A percentile compares a stretch with the other conserved stretches of the same genome.
phyloP scores from a whole-genome alignment of 352 stramenopile species.

The Thalassiosira exigua region DNA sequence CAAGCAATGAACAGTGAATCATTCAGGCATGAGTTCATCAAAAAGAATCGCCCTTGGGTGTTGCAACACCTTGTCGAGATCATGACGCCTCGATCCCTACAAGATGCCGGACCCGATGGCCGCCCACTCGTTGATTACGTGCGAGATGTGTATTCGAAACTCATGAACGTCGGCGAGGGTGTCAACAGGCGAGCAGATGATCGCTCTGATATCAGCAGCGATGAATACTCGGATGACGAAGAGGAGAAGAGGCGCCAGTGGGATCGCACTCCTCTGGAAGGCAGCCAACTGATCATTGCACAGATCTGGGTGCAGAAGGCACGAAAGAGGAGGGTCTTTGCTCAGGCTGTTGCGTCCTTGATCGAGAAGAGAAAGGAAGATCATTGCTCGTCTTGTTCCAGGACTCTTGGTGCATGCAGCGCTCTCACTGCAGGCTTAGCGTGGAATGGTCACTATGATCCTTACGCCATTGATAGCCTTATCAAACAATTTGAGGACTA shows the following conservation, averaged over 20 bases:
- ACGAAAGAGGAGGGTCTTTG: slow-evolving; percentile 91
- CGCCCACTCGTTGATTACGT: slow-evolving; percentile 92
- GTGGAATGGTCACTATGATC: slow-evolving; percentile 81
- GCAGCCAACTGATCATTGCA: slow-evolving; percentile 88
- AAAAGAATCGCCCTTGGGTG: slow-evolving; percentile 96
- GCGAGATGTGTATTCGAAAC: slow-evolving; percentile 94
- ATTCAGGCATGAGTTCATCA: slow-evolving; percentile 96
- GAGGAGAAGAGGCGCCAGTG: slow-evolving; percentile 88
- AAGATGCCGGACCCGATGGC: slow-evolving; percentile 84
- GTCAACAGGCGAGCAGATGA: slow-evolving; percentile 87
- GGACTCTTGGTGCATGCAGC: slow-evolving; percentile 69
- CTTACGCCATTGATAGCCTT: slow-evolving; percentile 83
- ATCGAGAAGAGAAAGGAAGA: slow-evolving; percentile 88
- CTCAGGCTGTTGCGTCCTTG: slow-evolving; percentile 88
- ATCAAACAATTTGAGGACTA: slow-evolving; percentile 84
- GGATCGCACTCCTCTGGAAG: slow-evolving; percentile 85
- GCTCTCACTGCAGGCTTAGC: slow-evolving; percentile 88
- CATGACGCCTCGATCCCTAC: slow-evolving; percentile 92
- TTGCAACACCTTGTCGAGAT: slow-evolving; percentile 95
- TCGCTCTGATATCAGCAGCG: slow-evolving; percentile 91
- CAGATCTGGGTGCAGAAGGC: slow-evolving; percentile 93
- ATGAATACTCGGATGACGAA: slow-evolving; percentile 88
- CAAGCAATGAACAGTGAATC: slow-evolving; percentile 95
- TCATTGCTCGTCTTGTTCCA: slow-evolving; percentile 86
- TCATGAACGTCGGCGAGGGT: slow-evolving; percentile 88